Percentiles rank a stretch among this genome's conserved stretches.
These are phyloP conservation scores for Pyrrhoderma noxium DNA, from an alignment of 1,284 basidiomycete species.

Conservation along the genomic window DNA sequence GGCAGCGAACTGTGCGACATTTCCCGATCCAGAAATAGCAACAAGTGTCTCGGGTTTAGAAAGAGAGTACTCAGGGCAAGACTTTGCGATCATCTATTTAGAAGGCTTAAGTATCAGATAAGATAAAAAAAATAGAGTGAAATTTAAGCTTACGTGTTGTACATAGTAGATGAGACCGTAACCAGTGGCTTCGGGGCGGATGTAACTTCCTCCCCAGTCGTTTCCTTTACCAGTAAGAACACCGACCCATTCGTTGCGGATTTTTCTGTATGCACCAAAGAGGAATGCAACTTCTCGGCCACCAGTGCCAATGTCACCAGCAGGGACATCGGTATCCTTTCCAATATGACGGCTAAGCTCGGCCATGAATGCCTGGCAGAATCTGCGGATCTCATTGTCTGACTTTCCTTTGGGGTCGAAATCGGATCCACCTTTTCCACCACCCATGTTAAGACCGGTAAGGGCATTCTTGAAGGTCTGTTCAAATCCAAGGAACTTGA, in stretches of 20 bases:
- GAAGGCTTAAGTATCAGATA: conserved; percentile 1
- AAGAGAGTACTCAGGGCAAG: conserved; percentile 40
- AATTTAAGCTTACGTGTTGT: conserved; percentile 45
- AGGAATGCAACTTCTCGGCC: conserved; percentile 66
- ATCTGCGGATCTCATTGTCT: conserved; percentile 68
- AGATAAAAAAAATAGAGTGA: background rate
- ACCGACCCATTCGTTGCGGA: conserved; percentile 70
- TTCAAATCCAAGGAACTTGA: conserved; percentile 84
- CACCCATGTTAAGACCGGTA: conserved; percentile 73
- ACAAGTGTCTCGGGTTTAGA: conserved; percentile 43
- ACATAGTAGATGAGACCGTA: conserved; percentile 80
- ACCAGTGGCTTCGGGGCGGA: conserved; percentile 68
- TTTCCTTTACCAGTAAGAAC: conserved; percentile 74
- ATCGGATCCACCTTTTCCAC: conserved; percentile 66
- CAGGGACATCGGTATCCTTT: conserved; percentile 73
- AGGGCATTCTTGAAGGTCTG: conserved; percentile 82
- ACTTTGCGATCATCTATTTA: conserved; percentile 43
- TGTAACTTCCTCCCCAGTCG: conserved; percentile 68
- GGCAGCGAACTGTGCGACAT: conserved; percentile 74
- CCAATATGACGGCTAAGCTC: conserved; percentile 71
- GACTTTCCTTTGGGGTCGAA: conserved; percentile 82
- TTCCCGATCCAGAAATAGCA: conserved; percentile 68
- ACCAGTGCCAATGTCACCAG: conserved; percentile 69
- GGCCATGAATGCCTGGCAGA: conserved; percentile 65
- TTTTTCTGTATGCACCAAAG: conserved; percentile 71